Percentiles rank a stretch among this genome's conserved stretches.
Conservation (phyloP, 345 rosid genomes). For the Firmiana major region DNA sequence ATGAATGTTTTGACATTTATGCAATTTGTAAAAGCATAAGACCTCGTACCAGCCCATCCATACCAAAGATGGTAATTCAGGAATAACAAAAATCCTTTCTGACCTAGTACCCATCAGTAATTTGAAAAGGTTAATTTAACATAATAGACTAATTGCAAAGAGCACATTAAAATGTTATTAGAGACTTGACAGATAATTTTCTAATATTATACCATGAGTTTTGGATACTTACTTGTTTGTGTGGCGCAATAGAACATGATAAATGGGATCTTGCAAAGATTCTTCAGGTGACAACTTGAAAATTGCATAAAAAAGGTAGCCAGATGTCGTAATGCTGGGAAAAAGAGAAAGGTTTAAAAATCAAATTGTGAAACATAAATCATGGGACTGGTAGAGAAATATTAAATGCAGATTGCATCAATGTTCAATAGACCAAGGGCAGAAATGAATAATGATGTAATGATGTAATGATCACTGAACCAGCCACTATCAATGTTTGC, state of each 20-base stretch:
- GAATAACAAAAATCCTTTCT: not conserved
- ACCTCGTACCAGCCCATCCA: not conserved
- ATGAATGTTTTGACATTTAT: not conserved
- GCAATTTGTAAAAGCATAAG: not conserved
- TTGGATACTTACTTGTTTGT: slow-evolving; percentile 42
- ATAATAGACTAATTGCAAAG: not conserved
- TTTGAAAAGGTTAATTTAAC: not conserved
- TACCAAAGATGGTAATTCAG: not conserved
- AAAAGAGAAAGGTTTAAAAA: not conserved
- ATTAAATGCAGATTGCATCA: not conserved
- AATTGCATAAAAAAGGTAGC: slow-evolving; percentile 65
- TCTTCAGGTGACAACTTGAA: slow-evolving; percentile 64
- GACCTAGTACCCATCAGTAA: not conserved
- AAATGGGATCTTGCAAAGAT: slow-evolving; percentile 63
- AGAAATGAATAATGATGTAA: not conserved
- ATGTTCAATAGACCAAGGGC: not conserved
- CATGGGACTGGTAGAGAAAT: not conserved
- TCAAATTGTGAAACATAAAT: not conserved
- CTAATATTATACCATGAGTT: slow-evolving; percentile 2
- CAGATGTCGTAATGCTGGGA: slow-evolving; percentile 52
- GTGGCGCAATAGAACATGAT: slow-evolving; percentile 49
- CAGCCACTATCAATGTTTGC: not conserved
- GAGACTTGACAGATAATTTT: not conserved
- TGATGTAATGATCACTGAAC: not conserved
- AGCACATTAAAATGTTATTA: not conserved